Evolutionary conservation across 345 rosid species (phyloP), one percentile per base, ranked within the genome.

Genomic region (sweet orange (Citrus sinensis)): DNA sequence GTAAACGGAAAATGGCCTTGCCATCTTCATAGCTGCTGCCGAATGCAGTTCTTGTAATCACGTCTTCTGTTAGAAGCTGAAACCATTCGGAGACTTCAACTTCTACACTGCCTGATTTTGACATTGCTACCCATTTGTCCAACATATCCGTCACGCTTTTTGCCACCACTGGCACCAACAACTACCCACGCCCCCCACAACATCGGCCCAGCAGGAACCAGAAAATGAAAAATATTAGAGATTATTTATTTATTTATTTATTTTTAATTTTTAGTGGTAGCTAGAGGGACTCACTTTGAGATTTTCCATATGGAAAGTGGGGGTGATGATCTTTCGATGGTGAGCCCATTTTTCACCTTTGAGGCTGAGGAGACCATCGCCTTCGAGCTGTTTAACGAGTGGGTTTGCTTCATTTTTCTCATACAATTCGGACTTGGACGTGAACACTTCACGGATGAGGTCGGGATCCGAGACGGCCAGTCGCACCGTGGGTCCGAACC

Each of bases 401-500:
- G 92, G 95, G 72, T 84, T 86, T 8, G 88, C 80, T 67, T 87
- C 90, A 7, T 88, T 88, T 77, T 89, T 91, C 85, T 83, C 91
- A 17, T 87, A 94, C 19, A 88, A 84, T 27, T 88, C 97, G 4
- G 91, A 91, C 78, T 90, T 93, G 61, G 91, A 90, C 37, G 88
- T 86, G 83, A 92, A 84, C 25, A 93, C 87, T 83, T 91, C 91
- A 61, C 96, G 67, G 29, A 90, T 87, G 56, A 91, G 87, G 76
- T 92, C 97, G 11, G 97, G 98, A 60, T 93, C 98, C 0, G 98
- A 83, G 17, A 95, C 92, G 0, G 90, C 81, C 29, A 95, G 83
- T 40, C 94, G 89, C 58, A 89, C 93, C n/a, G 90, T 89, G 58
- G 95, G 92, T 20, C 95, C 95, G n/a, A 88, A 80, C 98, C 98